A percentile compares a stretch with the other conserved stretches of the same genome.
phyloP scores from a whole-genome alignment of 2,329 filamentous ascomycete genomes.

The Spiromastix sp. region DNA sequence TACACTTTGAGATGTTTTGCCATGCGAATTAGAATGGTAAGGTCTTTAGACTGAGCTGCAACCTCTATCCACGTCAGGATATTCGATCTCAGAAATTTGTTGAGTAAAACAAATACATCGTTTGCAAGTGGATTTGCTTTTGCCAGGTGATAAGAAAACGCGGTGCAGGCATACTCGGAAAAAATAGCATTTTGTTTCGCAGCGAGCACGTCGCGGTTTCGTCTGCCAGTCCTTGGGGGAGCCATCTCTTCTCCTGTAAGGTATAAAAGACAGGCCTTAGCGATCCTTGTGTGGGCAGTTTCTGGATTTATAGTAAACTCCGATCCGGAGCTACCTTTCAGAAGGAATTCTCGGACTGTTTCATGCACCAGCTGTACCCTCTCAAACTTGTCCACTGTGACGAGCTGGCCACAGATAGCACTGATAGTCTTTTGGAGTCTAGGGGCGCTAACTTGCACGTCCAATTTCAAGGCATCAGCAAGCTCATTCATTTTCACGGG shows the following conservation, averaged over 20 bases:
- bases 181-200: slow-evolving; percentile 11
- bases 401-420: slow-evolving; percentile 27
- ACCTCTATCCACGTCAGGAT: slow-evolving; percentile 30
- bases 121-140: slow-evolving; percentile 13
- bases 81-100: slow-evolving; percentile 23
- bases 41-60: slow-evolving; percentile 7
- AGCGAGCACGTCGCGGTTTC: slow-evolving; percentile 4
- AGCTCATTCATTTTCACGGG: slow-evolving; percentile 28
- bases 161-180: slow-evolving; percentile 20
- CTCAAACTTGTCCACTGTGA: slow-evolving; percentile 23
- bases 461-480: slow-evolving; percentile 23
- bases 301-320: slow-evolving; percentile 22
- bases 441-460: slow-evolving; percentile 22
- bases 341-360: slow-evolving; percentile 23
- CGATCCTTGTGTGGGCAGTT: slow-evolving; percentile 22
- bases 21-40: slow-evolving; percentile 8
- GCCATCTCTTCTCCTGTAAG: slow-evolving; percentile 26
- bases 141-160: slow-evolving; percentile 27
- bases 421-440: slow-evolving; percentile 18
- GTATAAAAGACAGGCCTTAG: slow-evolving; percentile 25
- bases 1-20: slow-evolving; percentile 11
- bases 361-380: slow-evolving; percentile 29
- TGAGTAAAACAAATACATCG: slow-evolving; percentile 17
- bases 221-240: slow-evolving; percentile 18
- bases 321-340: slow-evolving; percentile 13